phyloP scores from a whole-genome alignment of 768 basidiomycete species.

The Astraeus odoratus region DNA sequence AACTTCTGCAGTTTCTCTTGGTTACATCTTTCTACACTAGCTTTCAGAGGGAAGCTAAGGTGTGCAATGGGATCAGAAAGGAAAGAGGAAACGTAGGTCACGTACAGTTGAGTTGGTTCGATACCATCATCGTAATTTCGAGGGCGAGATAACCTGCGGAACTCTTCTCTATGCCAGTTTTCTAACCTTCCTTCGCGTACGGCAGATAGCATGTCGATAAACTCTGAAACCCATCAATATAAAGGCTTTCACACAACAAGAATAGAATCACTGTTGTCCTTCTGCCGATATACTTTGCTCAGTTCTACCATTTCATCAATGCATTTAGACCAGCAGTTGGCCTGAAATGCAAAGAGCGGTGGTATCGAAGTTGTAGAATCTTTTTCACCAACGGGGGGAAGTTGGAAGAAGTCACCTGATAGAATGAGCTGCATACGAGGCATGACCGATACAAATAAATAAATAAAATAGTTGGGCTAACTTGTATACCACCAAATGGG shows the following conservation, averaged over 20 bases:
- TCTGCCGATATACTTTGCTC: conserved; percentile 68
- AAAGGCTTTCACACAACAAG: neutral
- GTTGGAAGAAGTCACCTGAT: conserved; percentile 76
- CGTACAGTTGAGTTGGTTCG: conserved; percentile 84
- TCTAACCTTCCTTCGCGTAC: conserved; percentile 88
- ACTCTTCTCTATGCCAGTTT: conserved; percentile 55
- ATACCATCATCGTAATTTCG: conserved; percentile 76
- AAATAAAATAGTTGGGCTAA: conserved; percentile 10
- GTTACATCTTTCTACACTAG: conserved; percentile 20
- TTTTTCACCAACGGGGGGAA: conserved; percentile 59
- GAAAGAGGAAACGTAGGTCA: neutral
- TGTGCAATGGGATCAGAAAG: neutral
- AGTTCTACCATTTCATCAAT: conserved; percentile 42
- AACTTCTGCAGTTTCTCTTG: conserved; percentile 14
- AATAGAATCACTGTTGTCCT: conserved; percentile 38
- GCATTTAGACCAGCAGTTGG: conserved; percentile 50
- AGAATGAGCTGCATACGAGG: conserved; percentile 47
- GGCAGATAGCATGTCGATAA: conserved; percentile 94
- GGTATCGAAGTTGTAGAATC: conserved; percentile 44
- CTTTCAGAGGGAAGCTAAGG: conserved; percentile 22
- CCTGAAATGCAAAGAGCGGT: conserved; percentile 60
- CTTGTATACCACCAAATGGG: conserved; percentile 70
- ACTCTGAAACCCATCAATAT: conserved; percentile 41
- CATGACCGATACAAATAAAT: neutral
- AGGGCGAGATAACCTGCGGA: conserved; percentile 55